These are phyloP conservation scores for Alternaria ethzedia DNA, from an alignment of 2,329 filamentous ascomycete species.

Conservation along the genomic window DNA sequence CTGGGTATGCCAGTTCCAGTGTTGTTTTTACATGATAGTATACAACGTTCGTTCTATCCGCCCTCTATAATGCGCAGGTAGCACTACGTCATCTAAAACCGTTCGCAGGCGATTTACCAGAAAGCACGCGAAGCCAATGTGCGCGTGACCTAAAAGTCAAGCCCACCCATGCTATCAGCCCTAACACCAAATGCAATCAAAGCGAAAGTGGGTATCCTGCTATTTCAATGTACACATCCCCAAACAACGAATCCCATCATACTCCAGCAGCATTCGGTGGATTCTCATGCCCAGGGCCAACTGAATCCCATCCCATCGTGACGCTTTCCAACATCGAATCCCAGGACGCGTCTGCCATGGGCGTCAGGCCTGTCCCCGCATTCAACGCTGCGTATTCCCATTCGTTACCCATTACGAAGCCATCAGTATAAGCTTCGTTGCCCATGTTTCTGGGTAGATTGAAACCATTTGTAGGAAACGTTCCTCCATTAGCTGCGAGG, in stretches of 20 bases:
- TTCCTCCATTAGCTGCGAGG: conserved; percentile 5
- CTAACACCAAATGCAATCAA: not conserved
- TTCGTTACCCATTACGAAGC: conserved; percentile 35
- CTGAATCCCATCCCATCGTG: conserved; percentile 41
- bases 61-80: not conserved
- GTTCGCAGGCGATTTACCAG: not conserved
- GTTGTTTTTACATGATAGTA: not conserved
- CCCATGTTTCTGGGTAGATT: conserved; percentile 6
- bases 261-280: conserved; percentile 2
- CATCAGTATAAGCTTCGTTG: conserved; percentile 23
- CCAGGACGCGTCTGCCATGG: conserved; percentile 44
- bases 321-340: conserved; percentile 47
- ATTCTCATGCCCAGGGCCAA: conserved; percentile 19
- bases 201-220: conserved; percentile 30
- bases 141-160: not conserved
- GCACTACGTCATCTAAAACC: not conserved
- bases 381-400: conserved; percentile 41
- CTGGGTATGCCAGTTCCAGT: not conserved
- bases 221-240: not conserved
- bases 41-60: not conserved
- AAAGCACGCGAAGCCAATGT: not conserved
- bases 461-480: conserved; percentile 14
- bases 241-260: not conserved
- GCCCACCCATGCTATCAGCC: not conserved
- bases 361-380: conserved; percentile 37